Base-by-base conservation (phyloP, 805 yeast genomes). In the Yamadazyma akitaensis region DNA sequence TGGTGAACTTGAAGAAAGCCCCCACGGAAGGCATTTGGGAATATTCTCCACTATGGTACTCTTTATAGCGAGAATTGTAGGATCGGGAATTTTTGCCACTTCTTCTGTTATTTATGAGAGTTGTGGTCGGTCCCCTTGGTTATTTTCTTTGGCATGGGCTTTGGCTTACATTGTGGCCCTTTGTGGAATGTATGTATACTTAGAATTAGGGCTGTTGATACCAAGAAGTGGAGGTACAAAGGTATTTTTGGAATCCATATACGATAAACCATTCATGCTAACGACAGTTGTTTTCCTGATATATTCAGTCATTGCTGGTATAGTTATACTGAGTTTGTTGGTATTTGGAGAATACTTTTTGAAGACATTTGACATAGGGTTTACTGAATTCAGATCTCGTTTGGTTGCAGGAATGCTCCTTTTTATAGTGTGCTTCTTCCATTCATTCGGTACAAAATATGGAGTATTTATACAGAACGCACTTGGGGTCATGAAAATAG, bases 141-240 rank as follows among this genome's bases (percentile, higher is more conserved):
- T 84, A 30, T 86, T 84, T 59, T 75, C 84, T 40, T 48, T 68
- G 0, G 76, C 85, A 0, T 86, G 94, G 94, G 26, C 73, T 2
- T 57, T 82, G 10, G 82, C 88, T 3, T 84, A 84, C 1, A 40
- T 75, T 4, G 68, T 83, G 48, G 80, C 90, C 10, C 81, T 82
- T 62, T 73, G 85, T 12, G 92, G 92, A 0, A 61, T 85, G 18
- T 81, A 73, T 56, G 76, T 85, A 37, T 86, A 76, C 59, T 62
- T 86, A 44, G 92, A 86, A 57, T 62, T 85, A 47, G 94, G 92
- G 0, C 76, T 85, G 8, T 71, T 84, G 57, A 69, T 85, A 9
- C 90, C 92, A 0, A 68, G 85, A 54, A 81, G 84, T 49, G 94
- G 95, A 2, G 95, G 92, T 0, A 77, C 83, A 35, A 86, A 86